Evolutionary conservation across 768 basidiomycete species (phyloP).

Genomic region (Omphalotus guepiniiformis): DNA sequence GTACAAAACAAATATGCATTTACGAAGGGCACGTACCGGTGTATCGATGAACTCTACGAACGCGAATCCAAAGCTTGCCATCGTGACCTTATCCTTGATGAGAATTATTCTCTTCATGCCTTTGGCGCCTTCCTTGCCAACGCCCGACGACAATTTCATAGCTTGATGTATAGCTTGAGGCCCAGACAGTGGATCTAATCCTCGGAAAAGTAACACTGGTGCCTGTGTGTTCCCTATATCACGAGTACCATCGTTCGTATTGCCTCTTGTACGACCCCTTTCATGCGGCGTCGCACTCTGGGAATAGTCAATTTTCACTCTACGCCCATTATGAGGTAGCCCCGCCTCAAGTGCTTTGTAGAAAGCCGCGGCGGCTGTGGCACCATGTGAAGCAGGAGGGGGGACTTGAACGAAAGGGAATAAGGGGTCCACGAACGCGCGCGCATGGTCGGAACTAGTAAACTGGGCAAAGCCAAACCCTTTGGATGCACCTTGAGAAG

Average conservation of each 20-base stretch:
- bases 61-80: slow-evolving; percentile 89
- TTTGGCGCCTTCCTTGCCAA: slow-evolving; percentile 70
- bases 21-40: slow-evolving; percentile 47
- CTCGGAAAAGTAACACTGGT: slow-evolving; percentile 84
- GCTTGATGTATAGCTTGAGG: slow-evolving; percentile 85
- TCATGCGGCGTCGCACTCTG: slow-evolving; percentile 76
- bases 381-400: slow-evolving; percentile 86
- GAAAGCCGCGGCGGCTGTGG: slow-evolving; percentile 65
- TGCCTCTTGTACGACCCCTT: slow-evolving; percentile 57
- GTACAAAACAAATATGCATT: background rate
- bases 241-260: slow-evolving; percentile 88
- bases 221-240: slow-evolving; percentile 89
- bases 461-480: slow-evolving; percentile 98
- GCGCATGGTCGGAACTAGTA: slow-evolving; percentile 77
- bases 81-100: slow-evolving; percentile 83
- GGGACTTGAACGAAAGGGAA: slow-evolving; percentile 92
- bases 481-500: slow-evolving; percentile 86
- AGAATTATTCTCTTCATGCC: slow-evolving; percentile 87
- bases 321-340: slow-evolving; percentile 68
- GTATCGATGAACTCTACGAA: slow-evolving; percentile 90
- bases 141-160: slow-evolving; percentile 78
- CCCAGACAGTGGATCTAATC: slow-evolving; percentile 82
- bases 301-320: slow-evolving; percentile 95
- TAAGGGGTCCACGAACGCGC: slow-evolving; percentile 84
- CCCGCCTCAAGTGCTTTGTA: slow-evolving; percentile 74